Percentiles rank a stretch among this genome's conserved stretches.
Conservation (phyloP, 1,139 yeast genomes). For the Saccharomyces hybrid region DNA sequence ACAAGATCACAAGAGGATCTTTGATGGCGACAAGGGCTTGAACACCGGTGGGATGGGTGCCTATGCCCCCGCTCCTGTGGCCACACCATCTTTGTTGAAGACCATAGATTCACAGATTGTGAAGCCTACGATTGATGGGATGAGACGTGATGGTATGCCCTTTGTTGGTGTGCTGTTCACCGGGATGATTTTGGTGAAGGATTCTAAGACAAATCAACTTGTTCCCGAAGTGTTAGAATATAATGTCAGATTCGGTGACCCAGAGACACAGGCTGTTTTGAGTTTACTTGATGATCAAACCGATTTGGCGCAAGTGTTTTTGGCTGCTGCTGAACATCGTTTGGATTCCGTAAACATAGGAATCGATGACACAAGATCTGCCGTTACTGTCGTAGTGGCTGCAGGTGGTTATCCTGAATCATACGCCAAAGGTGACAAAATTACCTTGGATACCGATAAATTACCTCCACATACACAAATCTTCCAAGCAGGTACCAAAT, state of each 20-base stretch:
- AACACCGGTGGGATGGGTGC: slow-evolving; percentile 99
- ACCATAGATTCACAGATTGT: slow-evolving; percentile 67
- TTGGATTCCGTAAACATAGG: slow-evolving; percentile 74
- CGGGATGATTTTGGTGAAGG: slow-evolving; percentile 83
- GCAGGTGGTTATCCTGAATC: slow-evolving; percentile 96
- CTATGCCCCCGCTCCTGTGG: slow-evolving; percentile 97
- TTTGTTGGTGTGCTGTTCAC: slow-evolving; percentile 94
- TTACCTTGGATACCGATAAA: slow-evolving; percentile 46
- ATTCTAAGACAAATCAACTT: slow-evolving; percentile 36
- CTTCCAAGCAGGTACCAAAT: slow-evolving; percentile 91
- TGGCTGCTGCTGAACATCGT: slow-evolving; percentile 93
- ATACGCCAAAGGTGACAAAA: slow-evolving; percentile 80
- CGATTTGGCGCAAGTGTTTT: slow-evolving; percentile 84
- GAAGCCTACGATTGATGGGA: slow-evolving; percentile 90
- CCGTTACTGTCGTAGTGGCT: slow-evolving; percentile 91
- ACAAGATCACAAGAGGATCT: slow-evolving; percentile 94
- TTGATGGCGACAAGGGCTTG: slow-evolving; percentile 87
- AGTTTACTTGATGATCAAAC: slow-evolving; percentile 78
- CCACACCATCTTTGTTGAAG: slow-evolving; percentile 60
- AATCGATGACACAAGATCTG: slow-evolving; percentile 52
- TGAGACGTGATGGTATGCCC: slow-evolving; percentile 94
- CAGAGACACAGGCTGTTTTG: slow-evolving; percentile 95
- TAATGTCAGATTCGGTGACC: slow-evolving; percentile 97
- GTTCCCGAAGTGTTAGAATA: slow-evolving; percentile 88
- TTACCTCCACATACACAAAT: slow-evolving; percentile 54